Conservation (phyloP, 768 basidiomycete species). For the Wakefieldia striispora region DNA sequence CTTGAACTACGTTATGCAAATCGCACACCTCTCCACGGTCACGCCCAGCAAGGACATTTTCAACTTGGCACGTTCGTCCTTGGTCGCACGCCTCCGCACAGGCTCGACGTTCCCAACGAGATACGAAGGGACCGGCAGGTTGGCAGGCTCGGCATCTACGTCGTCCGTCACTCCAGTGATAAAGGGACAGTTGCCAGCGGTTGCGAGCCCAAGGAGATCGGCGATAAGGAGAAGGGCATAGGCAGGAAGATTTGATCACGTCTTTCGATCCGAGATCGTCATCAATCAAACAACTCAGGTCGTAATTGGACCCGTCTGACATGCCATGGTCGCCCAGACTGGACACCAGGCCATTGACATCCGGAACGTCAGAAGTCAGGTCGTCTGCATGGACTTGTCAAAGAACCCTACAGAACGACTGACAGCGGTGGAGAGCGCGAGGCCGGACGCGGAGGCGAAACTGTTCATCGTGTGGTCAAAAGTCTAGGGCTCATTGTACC, state of each 20-base stretch:
- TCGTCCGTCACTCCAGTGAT: constrained; percentile 7
- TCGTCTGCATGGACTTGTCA: constrained; percentile 29
- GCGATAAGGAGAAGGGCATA: constrained; percentile 60
- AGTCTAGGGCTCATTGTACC: constrained; percentile 33
- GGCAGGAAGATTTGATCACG: constrained; percentile 19
- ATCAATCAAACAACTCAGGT: constrained; percentile 48
- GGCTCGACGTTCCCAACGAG: constrained; percentile 51
- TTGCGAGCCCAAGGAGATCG: constrained; percentile 58
- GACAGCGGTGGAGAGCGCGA: constrained; percentile 22
- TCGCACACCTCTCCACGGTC: constrained; percentile 66
- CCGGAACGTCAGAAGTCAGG: constrained; percentile 43
- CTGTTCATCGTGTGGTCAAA: constrained; percentile 29
- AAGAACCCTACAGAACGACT: constrained; percentile 29
- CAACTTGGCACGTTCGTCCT: constrained; percentile 67
- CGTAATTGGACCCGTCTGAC: constrained; percentile 55
- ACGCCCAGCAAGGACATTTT: constrained; percentile 68
- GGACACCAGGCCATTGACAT: constrained; percentile 63
- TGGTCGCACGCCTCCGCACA: constrained; percentile 54
- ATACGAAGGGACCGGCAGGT: constrained; percentile 6
- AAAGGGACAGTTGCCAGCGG: not conserved
- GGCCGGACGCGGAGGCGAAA: constrained; percentile 26
- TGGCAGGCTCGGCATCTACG: not conserved
- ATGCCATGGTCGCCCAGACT: constrained; percentile 46
- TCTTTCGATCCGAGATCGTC: constrained; percentile 19
- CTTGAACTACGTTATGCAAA: constrained; percentile 72